These are phyloP conservation scores for Cytospora piceicola DNA, from an alignment of 2,329 filamentous ascomycete species.

Conservation along the genomic window DNA sequence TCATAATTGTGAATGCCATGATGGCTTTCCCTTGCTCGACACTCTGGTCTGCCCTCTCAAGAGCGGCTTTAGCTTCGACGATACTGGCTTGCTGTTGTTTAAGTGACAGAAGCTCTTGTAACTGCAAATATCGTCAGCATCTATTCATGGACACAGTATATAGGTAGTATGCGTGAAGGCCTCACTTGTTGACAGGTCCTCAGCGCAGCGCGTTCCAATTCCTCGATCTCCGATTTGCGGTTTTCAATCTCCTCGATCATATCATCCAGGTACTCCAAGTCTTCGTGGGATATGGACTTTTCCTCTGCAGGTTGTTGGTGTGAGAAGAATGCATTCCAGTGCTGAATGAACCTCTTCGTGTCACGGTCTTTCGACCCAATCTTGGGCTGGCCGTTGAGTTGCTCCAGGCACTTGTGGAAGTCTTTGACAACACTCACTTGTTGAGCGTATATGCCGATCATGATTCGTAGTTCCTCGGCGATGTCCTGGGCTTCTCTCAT, in stretches of 20 bases:
- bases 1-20: conserved; percentile 29
- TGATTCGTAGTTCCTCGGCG: conserved; percentile 22
- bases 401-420: conserved; percentile 9
- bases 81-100: conserved; percentile 28
- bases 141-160: accelerated
- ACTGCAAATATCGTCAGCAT: background rate
- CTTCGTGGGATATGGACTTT: background rate
- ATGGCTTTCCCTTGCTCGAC: conserved; percentile 22
- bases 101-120: conserved; percentile 20
- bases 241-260: conserved; percentile 13
- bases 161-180: background rate
- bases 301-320: background rate
- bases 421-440: conserved; percentile 18
- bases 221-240: conserved; percentile 15
- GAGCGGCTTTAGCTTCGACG: conserved; percentile 17
- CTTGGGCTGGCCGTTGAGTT: conserved; percentile 4
- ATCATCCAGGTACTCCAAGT: conserved; percentile 10
- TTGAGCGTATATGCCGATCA: conserved; percentile 21
- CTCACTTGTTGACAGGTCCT: conserved; percentile 18
- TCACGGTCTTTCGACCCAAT: background rate
- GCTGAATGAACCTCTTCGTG: background rate
- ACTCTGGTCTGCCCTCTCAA: conserved; percentile 13
- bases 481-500: conserved; percentile 23
- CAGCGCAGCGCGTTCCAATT: conserved; percentile 10
- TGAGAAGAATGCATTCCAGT: background rate